Conservation (phyloP, 805 yeast species). For the Limtongozyma cylindracea region DNA sequence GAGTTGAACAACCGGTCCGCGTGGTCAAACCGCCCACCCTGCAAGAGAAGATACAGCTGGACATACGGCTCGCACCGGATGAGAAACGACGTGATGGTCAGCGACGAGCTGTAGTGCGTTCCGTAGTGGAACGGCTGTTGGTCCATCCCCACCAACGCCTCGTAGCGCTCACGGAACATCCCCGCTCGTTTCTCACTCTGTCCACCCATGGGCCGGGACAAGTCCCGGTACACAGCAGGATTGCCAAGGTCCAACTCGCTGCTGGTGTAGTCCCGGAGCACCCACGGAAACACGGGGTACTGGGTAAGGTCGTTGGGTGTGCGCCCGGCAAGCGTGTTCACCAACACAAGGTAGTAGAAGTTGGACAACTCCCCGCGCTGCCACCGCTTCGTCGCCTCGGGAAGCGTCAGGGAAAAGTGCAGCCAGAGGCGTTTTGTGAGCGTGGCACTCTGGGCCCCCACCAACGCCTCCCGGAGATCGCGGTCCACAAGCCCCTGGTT, state of each 20-base stretch:
- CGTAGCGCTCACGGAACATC: slow-evolving; percentile 46
- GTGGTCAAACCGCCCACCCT: slow-evolving; percentile 77
- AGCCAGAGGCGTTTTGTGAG: neutral
- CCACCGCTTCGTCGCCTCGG: slow-evolving; percentile 45
- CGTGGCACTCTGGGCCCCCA: slow-evolving; percentile 11
- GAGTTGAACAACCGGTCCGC: slow-evolving; percentile 67
- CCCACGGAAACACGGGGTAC: slow-evolving; percentile 86
- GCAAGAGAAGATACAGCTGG: slow-evolving; percentile 50
- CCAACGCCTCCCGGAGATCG: slow-evolving; percentile 27
- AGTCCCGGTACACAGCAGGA: slow-evolving; percentile 41
- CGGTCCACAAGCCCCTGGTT: slow-evolving; percentile 23
- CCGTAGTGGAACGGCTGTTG: slow-evolving; percentile 75
- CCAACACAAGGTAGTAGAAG: slow-evolving; percentile 54
- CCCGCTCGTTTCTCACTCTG: slow-evolving; percentile 34
- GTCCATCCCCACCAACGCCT: slow-evolving; percentile 35
- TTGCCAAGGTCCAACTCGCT: slow-evolving; percentile 38
- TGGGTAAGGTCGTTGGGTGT: slow-evolving; percentile 78
- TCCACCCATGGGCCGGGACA: slow-evolving; percentile 83
- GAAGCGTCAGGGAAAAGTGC: slow-evolving; percentile 6
- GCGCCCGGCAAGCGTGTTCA: slow-evolving; percentile 71
- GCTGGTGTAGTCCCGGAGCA: slow-evolving; percentile 59
- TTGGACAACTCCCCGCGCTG: slow-evolving; percentile 55
- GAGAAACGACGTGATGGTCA: slow-evolving; percentile 69
- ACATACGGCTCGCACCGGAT: slow-evolving; percentile 64
- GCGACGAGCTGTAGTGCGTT: slow-evolving; percentile 81